phyloP scores from a whole-genome alignment of 108 stramenopile species.

The Skeletonema tropicum region DNA sequence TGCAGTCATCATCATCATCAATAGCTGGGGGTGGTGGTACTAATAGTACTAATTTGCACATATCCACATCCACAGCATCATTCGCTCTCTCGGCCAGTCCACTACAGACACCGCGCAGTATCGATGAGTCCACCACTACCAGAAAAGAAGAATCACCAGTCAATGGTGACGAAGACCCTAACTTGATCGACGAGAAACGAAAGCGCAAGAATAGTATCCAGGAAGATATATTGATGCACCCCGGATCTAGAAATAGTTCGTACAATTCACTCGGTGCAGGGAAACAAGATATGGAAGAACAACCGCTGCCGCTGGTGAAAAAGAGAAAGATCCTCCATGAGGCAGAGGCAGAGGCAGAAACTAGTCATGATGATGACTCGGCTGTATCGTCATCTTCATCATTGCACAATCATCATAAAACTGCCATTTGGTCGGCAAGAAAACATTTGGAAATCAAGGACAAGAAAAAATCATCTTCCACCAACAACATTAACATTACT shows the following conservation, averaged over 20 bases:
- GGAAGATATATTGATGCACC: conserved; percentile 32
- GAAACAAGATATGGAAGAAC: not conserved
- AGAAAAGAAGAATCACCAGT: not conserved
- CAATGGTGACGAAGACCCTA: not conserved
- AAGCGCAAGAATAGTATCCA: conserved; percentile 16
- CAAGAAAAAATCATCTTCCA: too few species aligned
- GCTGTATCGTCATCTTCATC: too few species aligned
- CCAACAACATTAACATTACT: too few species aligned
- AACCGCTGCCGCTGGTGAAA: not conserved
- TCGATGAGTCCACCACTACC: not conserved
- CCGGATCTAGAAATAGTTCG: conserved; percentile 10
- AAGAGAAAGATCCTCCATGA: conserved; percentile 16
- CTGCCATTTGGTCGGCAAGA: too few species aligned
- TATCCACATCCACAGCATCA: conserved; percentile 24
- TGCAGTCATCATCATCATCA: not conserved
- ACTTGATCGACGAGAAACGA: conserved; percentile 2
- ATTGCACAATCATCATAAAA: too few species aligned
- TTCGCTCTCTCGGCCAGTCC: conserved; percentile 16
- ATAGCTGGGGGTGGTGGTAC: too few species aligned
- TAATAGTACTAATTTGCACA: not conserved
- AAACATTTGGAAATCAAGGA: too few species aligned
- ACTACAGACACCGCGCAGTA: conserved; percentile 6
- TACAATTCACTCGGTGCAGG: not conserved
- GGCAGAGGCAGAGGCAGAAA: not conserved
- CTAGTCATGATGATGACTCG: conserved; percentile 10